phyloP scores from a whole-genome alignment of 2,329 filamentous ascomycete genomes.

The Aspergillus tubingensis region DNA sequence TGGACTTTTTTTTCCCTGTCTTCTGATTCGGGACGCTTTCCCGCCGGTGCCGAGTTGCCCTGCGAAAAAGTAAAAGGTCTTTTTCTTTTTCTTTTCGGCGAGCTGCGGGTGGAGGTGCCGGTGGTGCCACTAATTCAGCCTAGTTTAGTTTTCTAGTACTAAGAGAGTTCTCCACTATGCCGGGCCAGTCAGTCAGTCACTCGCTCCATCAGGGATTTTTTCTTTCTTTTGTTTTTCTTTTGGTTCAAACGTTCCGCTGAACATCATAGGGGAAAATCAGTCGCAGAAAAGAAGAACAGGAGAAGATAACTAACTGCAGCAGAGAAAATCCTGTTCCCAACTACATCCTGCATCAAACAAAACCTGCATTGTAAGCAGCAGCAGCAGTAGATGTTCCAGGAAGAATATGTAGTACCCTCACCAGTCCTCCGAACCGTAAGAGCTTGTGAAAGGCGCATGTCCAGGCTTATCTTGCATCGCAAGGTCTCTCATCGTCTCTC shows the following conservation, averaged over 20 bases:
- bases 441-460: background rate
- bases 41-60: background rate
- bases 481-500: background rate
- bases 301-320: background rate
- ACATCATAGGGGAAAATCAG: too few relatives aligned
- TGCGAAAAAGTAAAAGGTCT: background rate
- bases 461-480: background rate
- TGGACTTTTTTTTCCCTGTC: too few relatives aligned
- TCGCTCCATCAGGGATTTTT: background rate
- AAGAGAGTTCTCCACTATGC: background rate
- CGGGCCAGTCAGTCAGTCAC: background rate
- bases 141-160: background rate
- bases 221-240: slow-evolving; percentile 3
- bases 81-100: background rate
- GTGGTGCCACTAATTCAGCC: background rate
- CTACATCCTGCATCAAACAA: too few relatives aligned
- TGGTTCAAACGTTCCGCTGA: too few relatives aligned
- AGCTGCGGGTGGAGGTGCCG: background rate
- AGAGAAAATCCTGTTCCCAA: background rate
- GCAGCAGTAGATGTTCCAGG: too few relatives aligned
- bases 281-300: too few relatives aligned
- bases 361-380: too few relatives aligned
- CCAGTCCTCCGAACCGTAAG: too few relatives aligned
- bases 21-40: background rate
- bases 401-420: too few relatives aligned